Percentiles rank a stretch among this genome's conserved stretches.
These are phyloP conservation scores for Pythium vanterpoolii DNA, from an alignment of 352 stramenopile species.

Conservation along the genomic window DNA sequence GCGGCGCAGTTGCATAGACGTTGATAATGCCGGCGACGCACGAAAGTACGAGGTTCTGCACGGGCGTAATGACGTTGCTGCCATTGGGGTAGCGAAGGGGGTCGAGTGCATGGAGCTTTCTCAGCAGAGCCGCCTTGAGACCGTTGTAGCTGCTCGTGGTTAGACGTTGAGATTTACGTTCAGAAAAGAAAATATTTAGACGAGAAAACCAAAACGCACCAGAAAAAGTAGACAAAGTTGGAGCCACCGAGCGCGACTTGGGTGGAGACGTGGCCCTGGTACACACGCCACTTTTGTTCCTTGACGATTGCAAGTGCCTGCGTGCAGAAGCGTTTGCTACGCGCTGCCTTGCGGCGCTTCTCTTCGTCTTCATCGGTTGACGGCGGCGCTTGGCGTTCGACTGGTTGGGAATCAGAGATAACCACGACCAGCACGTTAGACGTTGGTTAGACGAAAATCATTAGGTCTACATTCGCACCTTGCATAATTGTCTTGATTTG, in stretches of 20 bases:
- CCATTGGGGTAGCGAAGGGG: conserved; percentile 27
- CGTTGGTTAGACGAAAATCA: conserved; percentile 1
- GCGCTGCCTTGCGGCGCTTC: conserved; percentile 10
- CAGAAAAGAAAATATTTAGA: neutral
- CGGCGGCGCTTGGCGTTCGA: conserved; percentile 19
- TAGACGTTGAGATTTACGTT: neutral
- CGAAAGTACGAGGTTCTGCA: conserved; percentile 58
- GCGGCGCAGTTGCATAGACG: conserved; percentile 72
- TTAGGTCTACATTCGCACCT: conserved; percentile 25
- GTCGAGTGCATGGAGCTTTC: conserved; percentile 42
- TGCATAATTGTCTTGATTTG: conserved; percentile 87
- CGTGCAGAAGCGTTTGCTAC: conserved; percentile 33
- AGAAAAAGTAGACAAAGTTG: conserved; percentile 91
- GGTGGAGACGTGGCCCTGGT: conserved; percentile 75
- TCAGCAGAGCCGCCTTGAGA: conserved; percentile 58
- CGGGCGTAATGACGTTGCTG: conserved; percentile 38
- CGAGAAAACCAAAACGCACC: conserved; percentile 25
- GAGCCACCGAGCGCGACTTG: conserved; percentile 69
- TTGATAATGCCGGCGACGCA: conserved; percentile 88
- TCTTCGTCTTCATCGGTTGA: conserved; percentile 13
- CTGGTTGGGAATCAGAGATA: neutral
- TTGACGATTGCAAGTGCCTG: conserved; percentile 52
- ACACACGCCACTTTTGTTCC: conserved; percentile 67
- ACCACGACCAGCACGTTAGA: neutral
- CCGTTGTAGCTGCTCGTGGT: conserved; percentile 52